phyloP scores from a whole-genome alignment of 75 land plant genomes.

The Larix kaempferi region DNA sequence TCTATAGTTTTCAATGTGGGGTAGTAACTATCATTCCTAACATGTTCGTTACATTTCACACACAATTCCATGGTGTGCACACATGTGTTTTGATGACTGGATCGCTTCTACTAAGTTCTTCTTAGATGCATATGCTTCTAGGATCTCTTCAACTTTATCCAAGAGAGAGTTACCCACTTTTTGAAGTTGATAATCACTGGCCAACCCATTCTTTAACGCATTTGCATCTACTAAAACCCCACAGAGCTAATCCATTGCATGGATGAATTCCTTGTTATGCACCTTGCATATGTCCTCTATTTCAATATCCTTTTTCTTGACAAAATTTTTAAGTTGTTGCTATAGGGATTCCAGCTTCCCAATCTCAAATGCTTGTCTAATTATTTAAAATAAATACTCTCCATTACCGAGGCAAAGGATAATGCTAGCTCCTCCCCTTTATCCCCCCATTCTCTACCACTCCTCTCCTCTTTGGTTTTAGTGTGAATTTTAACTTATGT shows the following conservation, averaged over 20 bases:
- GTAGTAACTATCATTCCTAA: slow-evolving; percentile 62
- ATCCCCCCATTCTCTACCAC: slow-evolving; percentile 57
- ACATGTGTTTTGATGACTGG: slow-evolving; percentile 53
- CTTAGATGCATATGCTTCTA: slow-evolving; percentile 69
- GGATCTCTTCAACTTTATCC: slow-evolving; percentile 64
- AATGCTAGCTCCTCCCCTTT: slow-evolving; percentile 56
- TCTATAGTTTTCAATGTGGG: slow-evolving; percentile 81
- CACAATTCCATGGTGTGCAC: slow-evolving; percentile 50
- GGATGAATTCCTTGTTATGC: slow-evolving; percentile 92
- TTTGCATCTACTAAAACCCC: slow-evolving; percentile 90
- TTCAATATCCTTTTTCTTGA: slow-evolving; percentile 85
- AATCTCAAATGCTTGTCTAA: slow-evolving; percentile 79
- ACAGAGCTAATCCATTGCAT: slow-evolving; percentile 88
- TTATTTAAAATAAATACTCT: slow-evolving; percentile 70
- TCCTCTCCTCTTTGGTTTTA: slow-evolving; percentile 39
- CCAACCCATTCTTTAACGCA: slow-evolving; percentile 44
- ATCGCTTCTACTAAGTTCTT: slow-evolving; percentile 73
- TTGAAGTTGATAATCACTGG: slow-evolving; percentile 50
- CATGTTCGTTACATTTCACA: slow-evolving; percentile 57
- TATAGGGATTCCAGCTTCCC: slow-evolving; percentile 78
- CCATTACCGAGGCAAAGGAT: slow-evolving; percentile 73
- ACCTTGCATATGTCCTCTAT: slow-evolving; percentile 88
- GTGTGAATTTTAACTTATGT: too few relatives aligned
- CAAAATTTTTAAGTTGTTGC: slow-evolving; percentile 70
- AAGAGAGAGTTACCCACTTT: slow-evolving; percentile 66